Evolutionary conservation across 345 rosid genomes (phyloP).

Genomic region (Populus pruinosa): DNA sequence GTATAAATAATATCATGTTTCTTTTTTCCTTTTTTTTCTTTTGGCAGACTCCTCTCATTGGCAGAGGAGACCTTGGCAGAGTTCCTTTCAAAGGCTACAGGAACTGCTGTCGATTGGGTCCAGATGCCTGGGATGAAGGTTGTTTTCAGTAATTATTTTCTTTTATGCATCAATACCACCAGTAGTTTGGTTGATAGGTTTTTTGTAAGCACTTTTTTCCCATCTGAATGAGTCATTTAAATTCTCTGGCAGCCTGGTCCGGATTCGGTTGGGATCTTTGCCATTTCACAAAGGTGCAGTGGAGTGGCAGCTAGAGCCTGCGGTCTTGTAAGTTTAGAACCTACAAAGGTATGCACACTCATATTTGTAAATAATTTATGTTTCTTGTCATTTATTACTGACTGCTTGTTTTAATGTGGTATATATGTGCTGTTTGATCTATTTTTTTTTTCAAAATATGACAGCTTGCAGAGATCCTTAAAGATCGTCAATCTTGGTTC

Average conservation of each 20-base stretch:
- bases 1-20: not conserved
- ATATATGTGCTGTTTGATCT: not conserved
- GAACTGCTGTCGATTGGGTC: constrained; percentile 99
- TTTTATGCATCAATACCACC: not conserved
- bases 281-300: constrained; percentile 97
- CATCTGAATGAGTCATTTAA: not conserved
- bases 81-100: constrained; percentile 99
- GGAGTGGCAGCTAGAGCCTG: constrained; percentile 99
- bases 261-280: constrained; percentile 99
- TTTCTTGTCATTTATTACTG: not conserved
- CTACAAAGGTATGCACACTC: constrained; percentile 56
- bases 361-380: not conserved
- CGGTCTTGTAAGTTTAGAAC: constrained; percentile 98
- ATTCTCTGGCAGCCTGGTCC: constrained; percentile 90
- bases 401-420: not conserved
- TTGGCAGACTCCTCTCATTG: constrained; percentile 86
- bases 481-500: constrained; percentile 97
- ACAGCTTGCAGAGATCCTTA: constrained; percentile 97
- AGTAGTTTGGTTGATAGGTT: not conserved
- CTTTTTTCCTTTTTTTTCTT: constrained; percentile 7
- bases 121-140: constrained; percentile 99
- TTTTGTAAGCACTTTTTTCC: not conserved
- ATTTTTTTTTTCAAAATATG: not conserved
- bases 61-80: constrained; percentile 99
- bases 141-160: constrained; percentile 2